Percentiles rank a stretch among this genome's conserved stretches.
Conservation (phyloP, 345 rosid genomes). For the Noccaea caerulescens region DNA sequence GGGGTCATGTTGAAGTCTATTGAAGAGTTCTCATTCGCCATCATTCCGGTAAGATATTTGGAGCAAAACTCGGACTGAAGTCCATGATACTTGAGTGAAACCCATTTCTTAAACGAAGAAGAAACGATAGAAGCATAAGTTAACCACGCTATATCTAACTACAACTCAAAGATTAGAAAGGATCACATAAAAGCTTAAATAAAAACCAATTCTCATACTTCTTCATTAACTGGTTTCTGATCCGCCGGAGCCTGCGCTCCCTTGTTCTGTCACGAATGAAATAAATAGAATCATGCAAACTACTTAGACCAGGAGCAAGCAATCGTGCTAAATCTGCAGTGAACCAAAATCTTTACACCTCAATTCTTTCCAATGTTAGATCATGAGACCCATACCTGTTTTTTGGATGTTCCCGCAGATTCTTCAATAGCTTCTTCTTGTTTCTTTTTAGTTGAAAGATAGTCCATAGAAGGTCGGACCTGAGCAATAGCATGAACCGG, state of each 20-base stretch:
- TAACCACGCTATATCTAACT: slow-evolving; percentile 26
- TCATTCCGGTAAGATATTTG: slow-evolving; percentile 62
- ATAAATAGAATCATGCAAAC: slow-evolving; percentile 6
- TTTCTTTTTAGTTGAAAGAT: slow-evolving; percentile 53
- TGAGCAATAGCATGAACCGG: slow-evolving; percentile 86
- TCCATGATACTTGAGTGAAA: slow-evolving; percentile 75
- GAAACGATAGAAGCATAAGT: slow-evolving; percentile 24
- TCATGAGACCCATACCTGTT: slow-evolving; percentile 54
- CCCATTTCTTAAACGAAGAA: slow-evolving; percentile 60
- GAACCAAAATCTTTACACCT: slow-evolving; percentile 15
- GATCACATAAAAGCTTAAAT: slow-evolving; percentile 4
- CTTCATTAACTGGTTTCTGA: slow-evolving; percentile 56
- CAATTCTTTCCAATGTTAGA: slow-evolving; percentile 19
- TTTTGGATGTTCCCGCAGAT: slow-evolving; percentile 59
- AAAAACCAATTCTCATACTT: slow-evolving; percentile 48
- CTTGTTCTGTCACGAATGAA: slow-evolving; percentile 54
- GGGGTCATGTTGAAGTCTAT: slow-evolving; percentile 73
- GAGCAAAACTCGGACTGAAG: slow-evolving; percentile 68
- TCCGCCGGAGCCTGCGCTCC: slow-evolving; percentile 48
- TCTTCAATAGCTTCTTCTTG: slow-evolving; percentile 43
- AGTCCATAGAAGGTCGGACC: slow-evolving; percentile 72
- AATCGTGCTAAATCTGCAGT: not conserved
- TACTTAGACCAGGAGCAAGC: not conserved
- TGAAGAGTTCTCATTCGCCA: slow-evolving; percentile 53
- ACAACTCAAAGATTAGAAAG: slow-evolving; percentile 12